Evolutionary conservation across 192 early-diverging fungal genomes (phyloP), one percentile per base, ranked within the genome.

Genomic region (Linnemannia exigua): DNA sequence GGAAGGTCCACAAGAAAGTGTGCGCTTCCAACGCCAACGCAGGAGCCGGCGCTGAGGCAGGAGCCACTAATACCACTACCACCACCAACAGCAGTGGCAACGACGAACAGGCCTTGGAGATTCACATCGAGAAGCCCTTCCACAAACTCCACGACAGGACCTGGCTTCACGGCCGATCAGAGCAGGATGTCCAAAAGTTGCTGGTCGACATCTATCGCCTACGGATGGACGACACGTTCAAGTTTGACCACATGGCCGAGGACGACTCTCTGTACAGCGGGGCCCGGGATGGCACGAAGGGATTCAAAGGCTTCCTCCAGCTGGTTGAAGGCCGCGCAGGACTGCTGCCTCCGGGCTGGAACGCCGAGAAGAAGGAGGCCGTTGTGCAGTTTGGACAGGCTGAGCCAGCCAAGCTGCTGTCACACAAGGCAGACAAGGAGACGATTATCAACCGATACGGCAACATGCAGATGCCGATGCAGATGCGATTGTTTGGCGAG

Each of bases 161-260:
- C 7, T 70, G 68, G 68, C 68, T 70, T 19, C 68, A 70, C 38
- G 33, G 33, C 35, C 35, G 68, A 17, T 41, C 28, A 1, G 82
- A 75, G 44, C 52, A 69, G 48, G 81, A 84, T 28, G 67, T 75
- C 37, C 78, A 66, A 67, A 77, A 44, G 50, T 63, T 84, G 4
- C 54, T 79, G 58, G 70, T 84, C 54, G 82, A 84, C 38, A 33
- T 48, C 11, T 84, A 77, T 58, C 76, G 76, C 14, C 70, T 84
- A 35, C 58, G 54, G 15, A 48, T 78, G 76, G 82, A 79, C 20
- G 76, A 84, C 20, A 44, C 31, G 46, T 84, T 79, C 72, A 84
- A 75, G 41, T 84, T 78, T 44, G 75, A 72, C 47, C 72, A 72
- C 9, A 44, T 72, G n/a, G 82, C 31, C 4, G 68, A 77, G 12